These are phyloP conservation scores for Agaricus subrufescens DNA, from an alignment of 768 basidiomycete genomes.

Conservation along the genomic window DNA sequence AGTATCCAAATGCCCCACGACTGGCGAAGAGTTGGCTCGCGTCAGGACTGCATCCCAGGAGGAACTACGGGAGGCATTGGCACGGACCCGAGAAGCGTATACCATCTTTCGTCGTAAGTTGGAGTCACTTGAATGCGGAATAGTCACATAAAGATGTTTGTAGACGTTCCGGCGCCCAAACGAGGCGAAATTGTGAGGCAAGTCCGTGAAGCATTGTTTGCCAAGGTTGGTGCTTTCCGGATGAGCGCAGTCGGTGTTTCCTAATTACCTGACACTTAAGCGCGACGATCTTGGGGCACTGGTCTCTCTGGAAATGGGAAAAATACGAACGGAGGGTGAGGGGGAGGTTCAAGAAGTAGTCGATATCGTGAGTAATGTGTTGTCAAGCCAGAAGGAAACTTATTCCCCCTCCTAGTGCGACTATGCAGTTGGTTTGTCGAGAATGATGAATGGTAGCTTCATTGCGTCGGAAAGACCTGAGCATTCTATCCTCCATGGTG, in stretches of 20 bases:
- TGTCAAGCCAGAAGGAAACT: neutral
- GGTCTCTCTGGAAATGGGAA: conserved; percentile 86
- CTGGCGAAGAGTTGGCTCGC: conserved; percentile 77
- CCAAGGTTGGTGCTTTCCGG: conserved; percentile 49
- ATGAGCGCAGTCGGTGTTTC: conserved; percentile 5
- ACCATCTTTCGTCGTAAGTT: conserved; percentile 51
- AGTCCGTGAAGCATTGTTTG: conserved; percentile 75
- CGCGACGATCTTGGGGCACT: conserved; percentile 76
- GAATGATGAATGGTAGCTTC: conserved; percentile 91
- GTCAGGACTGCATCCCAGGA: conserved; percentile 68
- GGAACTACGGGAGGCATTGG: conserved; percentile 68
- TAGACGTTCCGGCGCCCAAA: conserved; percentile 74
- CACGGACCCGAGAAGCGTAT: conserved; percentile 72
- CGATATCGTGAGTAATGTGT: conserved; percentile 66
- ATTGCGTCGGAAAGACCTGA: conserved; percentile 87
- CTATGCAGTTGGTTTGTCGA: conserved; percentile 87
- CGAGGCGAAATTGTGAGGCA: conserved; percentile 88
- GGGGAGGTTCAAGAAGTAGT: conserved; percentile 96
- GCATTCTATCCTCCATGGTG: conserved; percentile 88
- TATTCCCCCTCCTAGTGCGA: conserved; percentile 60
- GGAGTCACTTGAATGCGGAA: neutral
- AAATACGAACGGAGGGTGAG: conserved; percentile 85
- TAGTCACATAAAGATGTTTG: conserved; percentile 1
- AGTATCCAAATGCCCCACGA: conserved; percentile 76
- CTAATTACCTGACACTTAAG: conserved; percentile 30